A percentile compares a stretch with the other conserved stretches of the same genome.
phyloP scores from a whole-genome alignment of 768 basidiomycete genomes.

The Lactifluus pinguis region DNA sequence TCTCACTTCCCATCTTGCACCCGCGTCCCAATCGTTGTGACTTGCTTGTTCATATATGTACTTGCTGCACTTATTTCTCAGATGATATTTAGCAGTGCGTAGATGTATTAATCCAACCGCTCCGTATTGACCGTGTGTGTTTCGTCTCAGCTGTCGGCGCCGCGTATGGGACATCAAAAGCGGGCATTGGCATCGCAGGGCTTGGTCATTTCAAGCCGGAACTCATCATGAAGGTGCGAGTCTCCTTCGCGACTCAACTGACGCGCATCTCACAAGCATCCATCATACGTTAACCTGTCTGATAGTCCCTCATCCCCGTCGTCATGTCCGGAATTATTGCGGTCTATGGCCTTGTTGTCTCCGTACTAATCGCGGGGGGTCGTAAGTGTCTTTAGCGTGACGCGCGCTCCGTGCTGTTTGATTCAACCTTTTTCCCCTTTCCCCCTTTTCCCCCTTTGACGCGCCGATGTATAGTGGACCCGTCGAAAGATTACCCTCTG shows the following conservation, averaged over 20 bases:
- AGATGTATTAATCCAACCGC: not conserved
- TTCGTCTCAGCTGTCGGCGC: slow-evolving; percentile 69
- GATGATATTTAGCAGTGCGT: slow-evolving; percentile 96
- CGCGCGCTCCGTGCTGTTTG: not conserved
- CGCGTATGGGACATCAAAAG: slow-evolving; percentile 92
- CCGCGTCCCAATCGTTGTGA: too few species aligned
- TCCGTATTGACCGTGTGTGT: not conserved
- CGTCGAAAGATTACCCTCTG: slow-evolving; percentile 37
- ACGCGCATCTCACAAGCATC: not conserved
- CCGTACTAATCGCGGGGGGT: slow-evolving; percentile 86
- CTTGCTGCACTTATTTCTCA: slow-evolving; percentile 25
- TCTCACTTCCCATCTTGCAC: too few species aligned
- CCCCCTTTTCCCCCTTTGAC: not conserved
- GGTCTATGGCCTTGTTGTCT: slow-evolving; percentile 98
- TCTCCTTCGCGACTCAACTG: not conserved
- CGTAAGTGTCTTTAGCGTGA: slow-evolving; percentile 43
- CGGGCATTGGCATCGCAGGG: slow-evolving; percentile 95
- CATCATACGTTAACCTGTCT: too few species aligned
- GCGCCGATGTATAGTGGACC: slow-evolving; percentile 14
- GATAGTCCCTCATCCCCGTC: slow-evolving; percentile 55
- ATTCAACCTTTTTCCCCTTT: not conserved
- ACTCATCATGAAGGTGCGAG: slow-evolving; percentile 89
- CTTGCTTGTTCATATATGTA: too few species aligned
- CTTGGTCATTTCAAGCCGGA: slow-evolving; percentile 91
- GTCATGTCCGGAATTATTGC: slow-evolving; percentile 99